Evolutionary conservation across 176 grass and related monocot species (phyloP), one percentile per base, ranked within the genome.

Genomic region (Tuctoria greenei): DNA sequence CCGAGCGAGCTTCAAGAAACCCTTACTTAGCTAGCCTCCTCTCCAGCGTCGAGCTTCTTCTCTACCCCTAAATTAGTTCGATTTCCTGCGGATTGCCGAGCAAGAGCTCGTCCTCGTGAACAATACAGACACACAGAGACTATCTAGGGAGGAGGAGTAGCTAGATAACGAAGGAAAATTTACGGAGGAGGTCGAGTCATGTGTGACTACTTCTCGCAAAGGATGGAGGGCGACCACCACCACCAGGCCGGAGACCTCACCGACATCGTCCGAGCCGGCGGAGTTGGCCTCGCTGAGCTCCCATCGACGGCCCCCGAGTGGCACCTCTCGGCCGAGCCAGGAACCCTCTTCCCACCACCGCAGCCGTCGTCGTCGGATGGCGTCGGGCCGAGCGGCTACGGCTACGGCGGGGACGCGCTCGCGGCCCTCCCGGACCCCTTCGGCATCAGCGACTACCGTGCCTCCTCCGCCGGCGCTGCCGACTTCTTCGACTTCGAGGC

Each of bases 171-270:
- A 34, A 61, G 26, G 40, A 49, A 23, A 67, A 24, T 12, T 27
- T 9, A 7, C 1, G 9, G 26, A 34, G 67, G 27, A 34, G 67
- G 27, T 71, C 1, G 11, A 63, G 73, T 49, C 75, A 94, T 98
- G 95, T 94, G 95, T 69, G 95, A 98, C 83, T 98, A 78, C 86
- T 90, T 77, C 82, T 82, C 83, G 84, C 79, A 92, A 83, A 72
- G 76, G 83, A 84, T 73, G 82, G 91, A 87, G 18, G 76, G 70
- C 23, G 82, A 89, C 71, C 61, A 11, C 44, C 86, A 86, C 24
- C 77, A 93, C 45, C 87, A 90, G 73, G 89, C 84, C 18, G 95
- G 86, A 2, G 86, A 98, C 86, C 91, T 98, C 70, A 82, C 89
- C 31, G 95, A 98, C 76, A 79, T 94, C 72, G 58, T 98, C 74